These are phyloP conservation scores for Blastobotrys arbuscula DNA, from an alignment of 1,139 yeast species.

Conservation along the genomic window DNA sequence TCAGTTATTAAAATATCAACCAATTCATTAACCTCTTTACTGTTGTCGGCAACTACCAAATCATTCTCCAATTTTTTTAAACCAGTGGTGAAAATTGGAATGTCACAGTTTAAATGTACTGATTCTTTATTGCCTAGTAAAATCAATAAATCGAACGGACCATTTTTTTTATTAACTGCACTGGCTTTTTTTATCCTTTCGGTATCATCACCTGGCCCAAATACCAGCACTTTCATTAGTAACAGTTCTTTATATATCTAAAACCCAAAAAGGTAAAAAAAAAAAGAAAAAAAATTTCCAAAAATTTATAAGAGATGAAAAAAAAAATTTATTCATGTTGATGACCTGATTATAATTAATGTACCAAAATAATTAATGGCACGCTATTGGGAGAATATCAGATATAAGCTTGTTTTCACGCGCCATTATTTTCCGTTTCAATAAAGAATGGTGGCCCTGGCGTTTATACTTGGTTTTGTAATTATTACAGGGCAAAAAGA, in stretches of 20 bases:
- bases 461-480: too few species aligned
- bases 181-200: constrained; percentile 20
- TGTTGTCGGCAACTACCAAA: constrained; percentile 6
- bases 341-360: too few species aligned
- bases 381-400: too few species aligned
- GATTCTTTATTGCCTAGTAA: constrained; percentile 19
- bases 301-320: too few species aligned
- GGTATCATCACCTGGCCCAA: background rate
- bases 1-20: constrained; percentile 20
- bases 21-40: background rate
- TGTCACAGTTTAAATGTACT: constrained; percentile 1
- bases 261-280: too few species aligned
- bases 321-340: too few species aligned
- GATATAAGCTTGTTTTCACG: too few species aligned
- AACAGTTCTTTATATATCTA: background rate
- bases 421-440: too few species aligned
- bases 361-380: too few species aligned
- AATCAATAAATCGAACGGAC: constrained; percentile 25
- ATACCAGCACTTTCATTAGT: constrained; percentile 3
- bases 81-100: background rate
- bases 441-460: too few species aligned
- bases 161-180: constrained; percentile 22
- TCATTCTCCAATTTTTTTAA: constrained; percentile 4
- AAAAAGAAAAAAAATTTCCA: background rate
- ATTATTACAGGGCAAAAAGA: too few species aligned